A percentile compares a stretch with the other conserved stretches of the same genome.
Evolutionary conservation across 768 basidiomycete genomes (phyloP).

Genomic region (Pholiota conissans): DNA sequence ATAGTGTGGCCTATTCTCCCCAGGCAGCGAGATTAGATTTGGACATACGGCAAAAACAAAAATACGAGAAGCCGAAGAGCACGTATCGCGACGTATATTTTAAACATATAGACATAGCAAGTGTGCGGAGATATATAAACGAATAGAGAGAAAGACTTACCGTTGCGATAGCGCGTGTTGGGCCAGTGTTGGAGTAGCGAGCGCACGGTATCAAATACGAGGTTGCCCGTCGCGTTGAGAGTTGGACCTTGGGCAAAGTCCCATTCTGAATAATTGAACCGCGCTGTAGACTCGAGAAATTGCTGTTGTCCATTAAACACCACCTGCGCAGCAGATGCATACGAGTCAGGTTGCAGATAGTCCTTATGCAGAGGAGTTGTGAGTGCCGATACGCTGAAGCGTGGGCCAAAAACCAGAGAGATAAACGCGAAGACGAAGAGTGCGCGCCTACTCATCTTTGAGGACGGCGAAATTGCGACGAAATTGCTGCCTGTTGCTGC

Average conservation of each 20-base stretch:
- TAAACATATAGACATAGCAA: too few species aligned
- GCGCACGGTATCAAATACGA: conserved; percentile 32
- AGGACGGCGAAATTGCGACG: too few species aligned
- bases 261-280: conserved; percentile 5
- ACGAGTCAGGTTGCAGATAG: too few species aligned
- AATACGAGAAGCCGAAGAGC: not conserved
- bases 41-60: not conserved
- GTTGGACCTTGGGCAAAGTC: conserved; percentile 8
- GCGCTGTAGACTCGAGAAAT: not conserved
- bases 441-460: too few species aligned
- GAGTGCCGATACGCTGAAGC: too few species aligned
- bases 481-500: too few species aligned
- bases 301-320: not conserved
- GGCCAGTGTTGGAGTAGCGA: conserved; percentile 43
- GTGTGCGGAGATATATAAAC: not conserved
- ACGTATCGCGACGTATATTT: not conserved
- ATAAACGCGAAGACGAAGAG: not conserved
- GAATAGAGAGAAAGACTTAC: conserved; percentile 21
- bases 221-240: conserved; percentile 26
- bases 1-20: conserved; percentile 31
- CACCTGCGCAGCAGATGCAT: not conserved
- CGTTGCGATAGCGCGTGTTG: conserved; percentile 46
- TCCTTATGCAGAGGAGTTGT: too few species aligned
- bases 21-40: not conserved
- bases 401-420: not conserved